Evolutionary conservation across 2,329 filamentous ascomycete genomes (phyloP), one percentile per base, ranked within the genome.

Genomic region (Aciculosporium take): DNA sequence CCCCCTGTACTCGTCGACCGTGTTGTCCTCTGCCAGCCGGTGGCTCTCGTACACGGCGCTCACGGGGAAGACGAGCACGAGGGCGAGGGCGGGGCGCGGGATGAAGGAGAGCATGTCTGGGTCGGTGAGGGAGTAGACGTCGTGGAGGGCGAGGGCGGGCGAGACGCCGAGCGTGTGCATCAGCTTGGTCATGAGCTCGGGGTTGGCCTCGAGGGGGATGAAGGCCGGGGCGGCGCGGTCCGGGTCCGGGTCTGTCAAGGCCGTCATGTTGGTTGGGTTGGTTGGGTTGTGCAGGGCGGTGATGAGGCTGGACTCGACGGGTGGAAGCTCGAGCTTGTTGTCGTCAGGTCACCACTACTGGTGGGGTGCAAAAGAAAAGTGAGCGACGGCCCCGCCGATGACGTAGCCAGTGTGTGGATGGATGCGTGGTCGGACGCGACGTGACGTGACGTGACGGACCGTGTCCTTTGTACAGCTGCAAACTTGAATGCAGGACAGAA

Each of bases 51-150:
- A 95, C 32, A 74, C 72, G 37, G 77, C 68, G 41, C 76, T 85
- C 48, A 94, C 73, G 49, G 91, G 89, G 61, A 95, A 94, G 49
- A 96, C 87, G 51, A 96, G 81, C 25, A 96, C 79, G 13, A 96
- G 76, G 5, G 89, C 89, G 49, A 87, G 74, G 2, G 85, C 84
- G 2, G 91, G 91, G 1, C 88, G 84, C 0, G 91, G 88, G 30
- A 96, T 77, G 62, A 94, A 87, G 46, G 78, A 74, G 39, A 96
- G 77, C 30, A 95, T 74, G 40, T 87, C 79, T 0, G 84, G 79
- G 40, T 96, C 88, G 48, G 83, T 81, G 55, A 96, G 80, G 51
- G 81, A 88, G 72, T 81, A 95, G 60, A 96, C 85, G 63, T 96
- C 89, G 68, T 93, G 81, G 63, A 94, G 80, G 53, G 76, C 71